Base-by-base conservation (phyloP, 192 early-diverging fungal genomes). In the Coemansia sp. region DNA sequence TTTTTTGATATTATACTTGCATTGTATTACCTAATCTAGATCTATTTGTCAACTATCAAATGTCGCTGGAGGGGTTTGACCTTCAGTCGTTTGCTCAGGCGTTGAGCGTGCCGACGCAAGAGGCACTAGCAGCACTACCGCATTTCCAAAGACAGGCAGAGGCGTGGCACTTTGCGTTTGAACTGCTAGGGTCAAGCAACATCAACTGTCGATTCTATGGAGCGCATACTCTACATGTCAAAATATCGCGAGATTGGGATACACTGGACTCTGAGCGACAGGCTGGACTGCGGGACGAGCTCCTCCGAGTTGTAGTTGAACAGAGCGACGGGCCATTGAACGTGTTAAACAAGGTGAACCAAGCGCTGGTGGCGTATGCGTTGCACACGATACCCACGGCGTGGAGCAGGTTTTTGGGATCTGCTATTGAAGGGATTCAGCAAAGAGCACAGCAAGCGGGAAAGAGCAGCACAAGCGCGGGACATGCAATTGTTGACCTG, bases 171-270 rank as follows among this genome's bases (percentile, higher is more conserved):
- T 73, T 82, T 69, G 80, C 80, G 21, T 77, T 82, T 38, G 72
- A 73, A 37, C 42, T 82, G 67, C 71, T 82, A 19, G 64, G 51
- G 23, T 68, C 70, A 19, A 63, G 41, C 44, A 76, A 71, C 38
- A 66, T 51, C 57, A 82, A 70, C 34, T 82, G 80, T 44, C 80
- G 80, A 46, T 82, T 82, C 58, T 82, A 68, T 68, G 80, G 80
- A 5, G 80, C 80, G 2, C 80, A 82, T 57, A 82, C 80, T 15
- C 57, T 82, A 29, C 80, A 82, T 14, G 68, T 61, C 25, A 82
- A 82, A 21, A 71, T 82, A 37, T 51, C 68, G 11, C 70, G 64
- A 21, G 80, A 82, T 72, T 76, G 74, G 75, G 75, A 69, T 17
- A 68, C 80, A n/a, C 71, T 82, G 19, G 80, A 82, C 51, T 68